Evolutionary conservation across 2,329 filamentous ascomycete genomes (phyloP), one percentile per base, ranked within the genome.

Genomic region (Phoma sp.): DNA sequence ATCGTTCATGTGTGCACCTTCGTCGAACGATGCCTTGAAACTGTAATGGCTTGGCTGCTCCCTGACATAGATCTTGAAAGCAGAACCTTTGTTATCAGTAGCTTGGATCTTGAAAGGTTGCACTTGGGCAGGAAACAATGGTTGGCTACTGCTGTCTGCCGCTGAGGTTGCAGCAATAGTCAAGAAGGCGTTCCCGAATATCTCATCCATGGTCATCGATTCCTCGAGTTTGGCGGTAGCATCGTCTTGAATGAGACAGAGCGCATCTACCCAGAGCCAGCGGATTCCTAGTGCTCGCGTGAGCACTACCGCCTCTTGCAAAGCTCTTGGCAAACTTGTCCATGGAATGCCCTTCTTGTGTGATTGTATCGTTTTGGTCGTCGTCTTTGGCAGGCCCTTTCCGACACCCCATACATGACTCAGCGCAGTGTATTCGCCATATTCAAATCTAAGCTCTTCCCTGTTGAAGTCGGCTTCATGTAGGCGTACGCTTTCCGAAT

Each of bases 31-130:
- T 17, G 69, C 69, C 46, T 74, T 74, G 63, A 74, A 74, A 49
- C 70, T 72, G 51, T 74, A 73, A 32, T 75, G 72, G 15, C 60
- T 68, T 6, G 71, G 71, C 32, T 75, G 72, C 51, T 75, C 71
- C 21, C 72, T 64, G 8, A 73, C 69, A 27, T 71, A 72, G 17
- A 73, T 64, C 44, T 67, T 69, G 32, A 65, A 62, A 12, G 69
- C 53, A 2, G 68, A 72, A 3, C 71, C 71, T 54, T 68, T 71
- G 51, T 61, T 69, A 40, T 75, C 72, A 10, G 65, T 70, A 17
- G 65, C 68, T 47, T 74, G 71, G 27, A 74, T 62, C 51, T 73
- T 74, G 61, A 68, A 72, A 3, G 68, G 60, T 25, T 64, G 65
- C 1, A 51, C 43, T 40, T 68, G 68, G 4, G 57, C 38, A 2